phyloP scores from a whole-genome alignment of 2,329 filamentous ascomycete genomes.

The Cytospora chrysosperma region DNA sequence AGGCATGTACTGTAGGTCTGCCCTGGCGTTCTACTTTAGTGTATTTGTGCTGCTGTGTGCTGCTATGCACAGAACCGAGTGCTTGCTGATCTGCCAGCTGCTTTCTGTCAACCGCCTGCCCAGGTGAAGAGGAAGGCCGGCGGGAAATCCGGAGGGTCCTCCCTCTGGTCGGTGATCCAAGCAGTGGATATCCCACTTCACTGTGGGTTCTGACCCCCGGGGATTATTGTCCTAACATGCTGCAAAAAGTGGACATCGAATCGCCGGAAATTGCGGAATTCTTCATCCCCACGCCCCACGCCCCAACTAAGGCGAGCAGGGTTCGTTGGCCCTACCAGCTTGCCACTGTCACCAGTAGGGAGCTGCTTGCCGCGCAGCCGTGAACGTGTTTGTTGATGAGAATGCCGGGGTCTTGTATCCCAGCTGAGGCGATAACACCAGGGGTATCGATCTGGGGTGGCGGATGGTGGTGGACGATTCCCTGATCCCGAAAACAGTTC shows the following conservation, averaged over 20 bases:
- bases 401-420: not conserved
- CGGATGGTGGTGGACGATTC: not conserved
- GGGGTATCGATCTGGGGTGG: not conserved
- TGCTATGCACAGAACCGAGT: slow-evolving; percentile 18
- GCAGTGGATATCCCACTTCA: not conserved
- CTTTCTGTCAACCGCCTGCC: not conserved
- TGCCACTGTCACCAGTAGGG: not conserved
- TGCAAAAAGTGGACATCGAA: slow-evolving; percentile 7
- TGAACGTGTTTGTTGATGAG: not conserved
- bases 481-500: not conserved
- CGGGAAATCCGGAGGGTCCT: not conserved
- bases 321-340: not conserved
- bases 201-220: not conserved
- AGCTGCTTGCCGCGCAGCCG: not conserved
- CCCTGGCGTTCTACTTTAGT: not conserved
- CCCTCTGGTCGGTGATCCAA: not conserved
- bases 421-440: not conserved
- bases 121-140: not conserved
- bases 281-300: not conserved
- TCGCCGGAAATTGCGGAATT: slow-evolving; percentile 13
- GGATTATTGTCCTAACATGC: slow-evolving; percentile 5
- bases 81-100: not conserved
- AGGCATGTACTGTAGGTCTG: not conserved
- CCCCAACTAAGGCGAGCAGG: not conserved
- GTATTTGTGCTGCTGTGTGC: slow-evolving; percentile 5